These are phyloP conservation scores for Epichloe coenophiala DNA, from an alignment of 2,329 filamentous ascomycete species.

Conservation along the genomic window DNA sequence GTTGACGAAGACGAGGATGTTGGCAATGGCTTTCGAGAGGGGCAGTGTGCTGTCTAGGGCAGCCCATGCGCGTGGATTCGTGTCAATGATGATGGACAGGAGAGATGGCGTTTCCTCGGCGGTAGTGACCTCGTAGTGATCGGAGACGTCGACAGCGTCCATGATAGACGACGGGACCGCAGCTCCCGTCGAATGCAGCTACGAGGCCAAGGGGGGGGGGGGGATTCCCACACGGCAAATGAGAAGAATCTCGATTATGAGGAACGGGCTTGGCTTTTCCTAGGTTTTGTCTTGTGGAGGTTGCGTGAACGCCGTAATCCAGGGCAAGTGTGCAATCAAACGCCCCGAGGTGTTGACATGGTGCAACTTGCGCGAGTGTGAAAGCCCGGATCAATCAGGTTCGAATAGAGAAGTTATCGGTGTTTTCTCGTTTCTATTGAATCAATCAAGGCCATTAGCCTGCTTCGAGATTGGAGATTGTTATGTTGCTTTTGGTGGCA, in stretches of 20 bases:
- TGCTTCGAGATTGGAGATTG: too few relatives aligned
- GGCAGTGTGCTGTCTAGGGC: constrained; percentile 61
- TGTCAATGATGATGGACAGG: constrained; percentile 83
- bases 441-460: background rate
- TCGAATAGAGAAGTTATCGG: too few relatives aligned
- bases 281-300: too few relatives aligned
- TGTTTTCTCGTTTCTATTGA: background rate
- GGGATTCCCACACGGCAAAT: background rate
- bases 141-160: constrained; percentile 42
- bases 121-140: constrained; percentile 43
- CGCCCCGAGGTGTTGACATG: background rate
- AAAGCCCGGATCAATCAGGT: too few relatives aligned
- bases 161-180: constrained; percentile 22
- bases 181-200: constrained; percentile 15
- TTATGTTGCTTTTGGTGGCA: too few relatives aligned
- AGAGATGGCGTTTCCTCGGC: constrained; percentile 60
- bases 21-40: constrained; percentile 70
- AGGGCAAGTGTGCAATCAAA: background rate
- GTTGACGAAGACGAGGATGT: constrained; percentile 92
- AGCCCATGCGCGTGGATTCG: constrained; percentile 90
- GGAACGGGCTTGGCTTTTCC: too few relatives aligned
- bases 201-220: constrained; percentile 15
- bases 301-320: too few relatives aligned
- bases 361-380: background rate
- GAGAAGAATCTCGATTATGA: too few relatives aligned